Evolutionary conservation across 768 basidiomycete species (phyloP).

Genomic region (Lactifluus piperatus): DNA sequence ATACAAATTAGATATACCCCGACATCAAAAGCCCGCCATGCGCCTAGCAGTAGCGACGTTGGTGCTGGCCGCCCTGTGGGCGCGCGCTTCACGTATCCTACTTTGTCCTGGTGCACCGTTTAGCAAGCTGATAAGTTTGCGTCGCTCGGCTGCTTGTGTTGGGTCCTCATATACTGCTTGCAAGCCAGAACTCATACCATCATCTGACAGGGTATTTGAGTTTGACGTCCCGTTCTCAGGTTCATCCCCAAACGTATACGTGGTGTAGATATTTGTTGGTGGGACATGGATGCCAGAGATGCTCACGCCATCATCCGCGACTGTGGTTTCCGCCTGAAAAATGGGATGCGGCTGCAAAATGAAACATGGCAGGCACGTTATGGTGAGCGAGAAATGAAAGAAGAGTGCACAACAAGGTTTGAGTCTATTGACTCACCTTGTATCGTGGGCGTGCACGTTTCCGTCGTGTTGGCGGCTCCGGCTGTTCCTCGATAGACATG

Average conservation of each 20-base stretch:
- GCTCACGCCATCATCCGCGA: not conserved
- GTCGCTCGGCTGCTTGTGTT: conserved; percentile 16
- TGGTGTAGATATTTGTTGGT: not conserved
- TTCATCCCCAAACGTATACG: conserved; percentile 16
- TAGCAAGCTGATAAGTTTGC: conserved; percentile 17
- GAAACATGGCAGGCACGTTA: not conserved
- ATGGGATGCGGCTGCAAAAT: conserved; percentile 31
- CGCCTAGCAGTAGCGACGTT: not conserved
- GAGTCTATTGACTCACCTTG: conserved; percentile 26
- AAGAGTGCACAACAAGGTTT: not conserved
- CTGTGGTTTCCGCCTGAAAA: conserved; percentile 29
- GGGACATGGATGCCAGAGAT: not conserved
- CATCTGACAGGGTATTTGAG: not conserved
- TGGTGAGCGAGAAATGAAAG: not conserved
- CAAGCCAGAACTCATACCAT: conserved; percentile 11
- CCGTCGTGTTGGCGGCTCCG: conserved; percentile 22
- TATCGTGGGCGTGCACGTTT: conserved; percentile 33
- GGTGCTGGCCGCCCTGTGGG: not conserved
- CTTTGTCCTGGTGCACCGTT: conserved; percentile 14
- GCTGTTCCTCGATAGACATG: conserved; percentile 22
- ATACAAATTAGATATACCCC: not conserved
- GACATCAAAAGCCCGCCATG: conserved; percentile 9
- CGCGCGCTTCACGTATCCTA: conserved; percentile 2
- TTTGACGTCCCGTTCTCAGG: conserved; percentile 1
- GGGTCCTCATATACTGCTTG: conserved; percentile 20